Conservation (phyloP, 2,329 filamentous ascomycete species). For the Penicillium rolfsii region DNA sequence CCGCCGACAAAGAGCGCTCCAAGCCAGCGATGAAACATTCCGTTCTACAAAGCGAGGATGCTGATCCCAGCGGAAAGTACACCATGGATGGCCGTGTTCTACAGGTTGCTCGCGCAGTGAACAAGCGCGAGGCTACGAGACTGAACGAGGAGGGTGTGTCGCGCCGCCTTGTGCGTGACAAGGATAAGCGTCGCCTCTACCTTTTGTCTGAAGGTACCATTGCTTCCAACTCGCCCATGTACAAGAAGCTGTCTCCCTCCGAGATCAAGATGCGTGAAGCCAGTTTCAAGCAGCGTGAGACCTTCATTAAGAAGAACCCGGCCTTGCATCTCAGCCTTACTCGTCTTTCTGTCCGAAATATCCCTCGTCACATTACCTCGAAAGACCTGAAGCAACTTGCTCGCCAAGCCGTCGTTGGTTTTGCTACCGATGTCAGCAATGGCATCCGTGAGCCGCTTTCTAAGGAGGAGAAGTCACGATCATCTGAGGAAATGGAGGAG, state of each 20-base stretch:
- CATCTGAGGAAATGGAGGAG: slow-evolving; percentile 76
- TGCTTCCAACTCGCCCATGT: slow-evolving; percentile 73
- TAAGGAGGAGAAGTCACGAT: slow-evolving; percentile 84
- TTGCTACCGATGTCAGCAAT: slow-evolving; percentile 84
- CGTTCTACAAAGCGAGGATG: slow-evolving; percentile 81
- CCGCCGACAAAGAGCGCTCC: slow-evolving; percentile 47
- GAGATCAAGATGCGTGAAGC: slow-evolving; percentile 88
- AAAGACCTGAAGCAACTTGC: slow-evolving; percentile 92
- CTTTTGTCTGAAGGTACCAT: slow-evolving; percentile 86
- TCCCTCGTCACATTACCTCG: slow-evolving; percentile 78
- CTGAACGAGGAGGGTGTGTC: slow-evolving; percentile 70
- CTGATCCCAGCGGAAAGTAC: slow-evolving; percentile 81
- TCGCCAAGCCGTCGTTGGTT: slow-evolving; percentile 88
- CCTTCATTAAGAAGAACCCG: slow-evolving; percentile 87
- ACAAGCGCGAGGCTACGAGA: slow-evolving; percentile 75
- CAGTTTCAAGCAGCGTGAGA: slow-evolving; percentile 83
- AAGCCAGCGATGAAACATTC: slow-evolving; percentile 68
- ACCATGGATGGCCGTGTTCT: slow-evolving; percentile 88
- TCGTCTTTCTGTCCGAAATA: slow-evolving; percentile 86
- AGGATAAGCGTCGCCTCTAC: slow-evolving; percentile 88
- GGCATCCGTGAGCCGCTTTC: slow-evolving; percentile 76
- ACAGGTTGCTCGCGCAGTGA: slow-evolving; percentile 81
- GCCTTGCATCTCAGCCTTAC: slow-evolving; percentile 86
- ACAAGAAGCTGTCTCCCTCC: slow-evolving; percentile 71
- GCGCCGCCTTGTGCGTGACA: slow-evolving; percentile 68